Evolutionary conservation across 2,329 filamentous ascomycete species (phyloP).

Genomic region (Chalaropsis ovoidea): DNA sequence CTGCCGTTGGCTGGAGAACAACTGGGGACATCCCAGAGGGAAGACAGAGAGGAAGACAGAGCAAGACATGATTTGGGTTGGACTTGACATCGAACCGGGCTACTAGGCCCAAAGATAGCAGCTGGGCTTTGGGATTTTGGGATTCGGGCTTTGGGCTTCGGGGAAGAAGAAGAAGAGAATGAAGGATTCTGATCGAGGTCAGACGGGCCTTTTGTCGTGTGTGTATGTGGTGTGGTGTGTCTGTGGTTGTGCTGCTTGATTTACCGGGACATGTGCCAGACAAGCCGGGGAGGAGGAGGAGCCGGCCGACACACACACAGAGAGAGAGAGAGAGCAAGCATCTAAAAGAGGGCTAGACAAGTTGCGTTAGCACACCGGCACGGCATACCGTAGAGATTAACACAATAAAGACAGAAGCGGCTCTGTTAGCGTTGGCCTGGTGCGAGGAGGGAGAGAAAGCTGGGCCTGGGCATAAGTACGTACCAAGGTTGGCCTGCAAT

Average conservation of each 20-base stretch:
- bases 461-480: too few relatives aligned
- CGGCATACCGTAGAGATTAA: too few relatives aligned
- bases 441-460: neutral
- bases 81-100: constrained; percentile 4
- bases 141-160: too few relatives aligned
- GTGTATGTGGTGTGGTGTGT: too few relatives aligned
- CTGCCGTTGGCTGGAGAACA: constrained; percentile 13
- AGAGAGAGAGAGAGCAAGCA: too few relatives aligned
- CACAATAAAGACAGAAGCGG: neutral
- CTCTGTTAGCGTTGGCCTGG: neutral
- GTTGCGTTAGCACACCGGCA: too few relatives aligned
- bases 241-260: neutral
- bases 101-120: constrained; percentile 4
- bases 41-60: too few relatives aligned
- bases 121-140: neutral
- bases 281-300: neutral
- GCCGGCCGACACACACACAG: too few relatives aligned
- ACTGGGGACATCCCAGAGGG: constrained; percentile 1
- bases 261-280: neutral
- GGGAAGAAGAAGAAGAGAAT: neutral
- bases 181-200: constrained; percentile 1
- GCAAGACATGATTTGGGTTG: too few relatives aligned
- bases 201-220: constrained; percentile 14
- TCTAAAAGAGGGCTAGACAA: too few relatives aligned
- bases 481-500: neutral